Evolutionary conservation across 1,284 basidiomycete genomes (phyloP).

Genomic region (Phaffia rhodozyma): DNA sequence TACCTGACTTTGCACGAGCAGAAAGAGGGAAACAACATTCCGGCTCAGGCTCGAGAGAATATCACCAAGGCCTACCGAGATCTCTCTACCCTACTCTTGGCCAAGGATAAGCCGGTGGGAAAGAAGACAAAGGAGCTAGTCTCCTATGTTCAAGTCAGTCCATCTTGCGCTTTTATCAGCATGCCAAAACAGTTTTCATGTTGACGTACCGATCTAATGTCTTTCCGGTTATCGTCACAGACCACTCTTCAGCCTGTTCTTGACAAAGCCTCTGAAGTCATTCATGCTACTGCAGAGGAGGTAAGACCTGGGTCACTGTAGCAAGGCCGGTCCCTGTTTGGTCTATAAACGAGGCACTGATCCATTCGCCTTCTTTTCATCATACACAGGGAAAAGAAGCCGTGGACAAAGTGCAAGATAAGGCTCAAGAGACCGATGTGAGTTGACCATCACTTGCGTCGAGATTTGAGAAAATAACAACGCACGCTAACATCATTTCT

Average conservation of each 20-base stretch:
- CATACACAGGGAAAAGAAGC: too few relatives aligned
- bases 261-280: conserved; percentile 1
- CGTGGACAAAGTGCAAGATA: too few relatives aligned
- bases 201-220: background rate
- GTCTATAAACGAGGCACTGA: too few relatives aligned
- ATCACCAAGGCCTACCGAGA: conserved; percentile 9
- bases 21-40: conserved; percentile 9
- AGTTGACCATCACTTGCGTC: too few relatives aligned
- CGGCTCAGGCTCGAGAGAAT: conserved; percentile 4
- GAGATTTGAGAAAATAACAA: too few relatives aligned
- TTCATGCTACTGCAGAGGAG: too few relatives aligned
- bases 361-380: too few relatives aligned
- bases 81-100: conserved; percentile 1
- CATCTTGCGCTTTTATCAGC: background rate
- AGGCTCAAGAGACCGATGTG: too few relatives aligned
- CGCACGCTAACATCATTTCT: too few relatives aligned
- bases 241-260: conserved; percentile 12
- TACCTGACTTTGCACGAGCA: background rate
- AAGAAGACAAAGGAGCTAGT: conserved; percentile 5
- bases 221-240: background rate
- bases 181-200: background rate
- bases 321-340: too few relatives aligned
- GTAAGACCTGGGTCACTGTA: too few relatives aligned
- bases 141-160: conserved; percentile 3
- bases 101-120: conserved; percentile 6